Evolutionary conservation across 2,329 filamentous ascomycete genomes (phyloP), one percentile per base, ranked within the genome.

Genomic region (Atkinsonella texensis): DNA sequence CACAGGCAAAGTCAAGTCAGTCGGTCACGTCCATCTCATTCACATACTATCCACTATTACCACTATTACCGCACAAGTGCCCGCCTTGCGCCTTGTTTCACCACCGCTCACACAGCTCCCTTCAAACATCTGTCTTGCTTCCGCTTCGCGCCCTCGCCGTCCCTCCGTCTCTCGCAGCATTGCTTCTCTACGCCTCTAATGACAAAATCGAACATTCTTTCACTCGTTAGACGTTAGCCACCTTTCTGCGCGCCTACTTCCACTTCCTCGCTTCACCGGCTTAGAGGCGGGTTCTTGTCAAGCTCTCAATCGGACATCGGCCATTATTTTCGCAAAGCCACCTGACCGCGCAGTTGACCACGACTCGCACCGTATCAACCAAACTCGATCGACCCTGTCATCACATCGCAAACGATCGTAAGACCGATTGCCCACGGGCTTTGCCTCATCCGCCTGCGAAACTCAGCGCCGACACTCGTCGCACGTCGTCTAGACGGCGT

Each of bases 11-110:
- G 35, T 38, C 35, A 38, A 38, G 35, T 15, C 35, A 38, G 35
- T 38, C 33, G 6, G 33, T 35, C 35, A 47, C n/a, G 15, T 35
- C 18, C 40, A 17, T 18, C 15, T 15, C 40, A 42, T 9, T 20
- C 40, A 15, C 40, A 42, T 20, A 17, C 3, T 23, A 23, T 23
- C 20, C 28, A 28, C 28, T 8, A 28, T 28, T 28, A 8, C 35
- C 18, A 17, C 45, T 23, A 47, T 38, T 38, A 38, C 35, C 35
- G 8, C 33, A 35, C 33, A 7, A 44, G 46, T 46, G 48, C 47
- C 44, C 49, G 41, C 54, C 54, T 45, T 54, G 50, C 46, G 32
- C 48, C 50, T 50, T 53, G 50, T 53, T 55, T 55, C 51, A 52
- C 53, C 55, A 54, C 50, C 51, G 45, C 48, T 53, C 51, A 12